phyloP scores from a whole-genome alignment of 2,329 filamentous ascomycete species.

The Ustulina deusta region DNA sequence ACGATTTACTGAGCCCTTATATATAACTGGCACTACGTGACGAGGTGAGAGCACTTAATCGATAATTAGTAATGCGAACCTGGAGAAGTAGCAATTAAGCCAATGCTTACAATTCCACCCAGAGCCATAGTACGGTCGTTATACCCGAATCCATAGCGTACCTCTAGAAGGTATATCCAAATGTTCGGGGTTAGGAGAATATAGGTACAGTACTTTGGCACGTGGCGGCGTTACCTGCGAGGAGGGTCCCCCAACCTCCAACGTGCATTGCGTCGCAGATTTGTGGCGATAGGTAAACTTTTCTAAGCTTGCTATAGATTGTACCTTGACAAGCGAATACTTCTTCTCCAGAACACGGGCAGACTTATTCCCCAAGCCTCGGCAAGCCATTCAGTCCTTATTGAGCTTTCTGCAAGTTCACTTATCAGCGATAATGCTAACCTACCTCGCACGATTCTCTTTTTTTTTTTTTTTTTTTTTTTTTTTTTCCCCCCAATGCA shows the following conservation, averaged over 20 bases:
- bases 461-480: background rate
- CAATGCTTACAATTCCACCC: background rate
- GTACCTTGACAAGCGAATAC: slow-evolving; percentile 9
- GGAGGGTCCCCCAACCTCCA: slow-evolving; percentile 35
- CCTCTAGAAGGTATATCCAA: slow-evolving; percentile 1
- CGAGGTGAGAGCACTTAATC: background rate
- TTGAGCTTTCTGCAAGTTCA: background rate
- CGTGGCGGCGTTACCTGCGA: slow-evolving; percentile 40
- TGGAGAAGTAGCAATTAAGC: background rate
- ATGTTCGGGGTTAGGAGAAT: slow-evolving; percentile 9
- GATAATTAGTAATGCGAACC: background rate
- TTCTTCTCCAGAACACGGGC: background rate
- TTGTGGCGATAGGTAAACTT: slow-evolving; percentile 28
- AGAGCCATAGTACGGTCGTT: background rate
- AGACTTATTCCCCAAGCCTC: background rate
- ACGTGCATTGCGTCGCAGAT: slow-evolving; percentile 35
- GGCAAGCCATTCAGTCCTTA: background rate
- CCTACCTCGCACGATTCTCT: background rate
- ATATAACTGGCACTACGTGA: background rate
- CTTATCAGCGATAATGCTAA: background rate
- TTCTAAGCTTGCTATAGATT: background rate
- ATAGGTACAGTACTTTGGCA: slow-evolving; percentile 34
- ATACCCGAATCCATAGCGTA: background rate
- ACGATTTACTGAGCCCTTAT: background rate
- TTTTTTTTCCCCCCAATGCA: background rate